Conservation (phyloP, 139 green algal species). For the Gonium pectorale region DNA sequence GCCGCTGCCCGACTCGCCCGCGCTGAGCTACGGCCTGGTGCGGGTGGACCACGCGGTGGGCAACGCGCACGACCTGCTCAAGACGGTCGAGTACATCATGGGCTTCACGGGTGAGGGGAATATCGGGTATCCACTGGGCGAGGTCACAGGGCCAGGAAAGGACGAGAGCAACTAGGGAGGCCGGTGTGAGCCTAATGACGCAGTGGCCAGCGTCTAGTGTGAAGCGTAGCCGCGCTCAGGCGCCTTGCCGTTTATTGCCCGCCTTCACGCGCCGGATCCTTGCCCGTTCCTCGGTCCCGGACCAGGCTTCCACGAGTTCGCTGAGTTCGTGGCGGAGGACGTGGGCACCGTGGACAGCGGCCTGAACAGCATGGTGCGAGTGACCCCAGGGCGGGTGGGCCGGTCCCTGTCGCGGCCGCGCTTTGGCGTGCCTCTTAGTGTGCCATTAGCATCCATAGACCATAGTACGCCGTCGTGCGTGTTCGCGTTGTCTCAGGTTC, state of each 20-base stretch:
- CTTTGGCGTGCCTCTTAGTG: too few relatives aligned
- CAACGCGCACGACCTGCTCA: constrained; percentile 89
- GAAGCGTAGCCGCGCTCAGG: too few relatives aligned
- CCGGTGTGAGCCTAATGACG: too few relatives aligned
- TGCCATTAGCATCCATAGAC: too few relatives aligned
- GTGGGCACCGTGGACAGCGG: constrained; percentile 95
- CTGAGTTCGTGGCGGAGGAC: constrained; percentile 97
- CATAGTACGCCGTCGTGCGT: too few relatives aligned
- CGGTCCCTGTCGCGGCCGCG: too few relatives aligned
- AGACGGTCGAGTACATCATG: constrained; percentile 88
- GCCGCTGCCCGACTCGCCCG: constrained; percentile 53
- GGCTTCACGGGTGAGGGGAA: constrained; percentile 76
- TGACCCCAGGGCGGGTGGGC: too few relatives aligned
- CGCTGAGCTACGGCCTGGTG: constrained; percentile 77
- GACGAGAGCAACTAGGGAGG: not conserved
- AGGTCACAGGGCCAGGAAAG: not conserved
- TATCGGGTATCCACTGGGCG: not conserved
- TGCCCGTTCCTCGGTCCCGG: not conserved
- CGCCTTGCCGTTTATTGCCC: too few relatives aligned
- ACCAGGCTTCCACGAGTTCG: constrained; percentile 97
- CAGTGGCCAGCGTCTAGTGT: too few relatives aligned
- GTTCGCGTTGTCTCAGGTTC: too few relatives aligned
- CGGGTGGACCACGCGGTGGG: constrained; percentile 96
- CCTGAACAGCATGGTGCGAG: constrained; percentile 90
- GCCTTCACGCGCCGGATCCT: too few relatives aligned